Conservation (phyloP, 108 stramenopile species). For the Pseudonitzschia multistriata region DNA sequence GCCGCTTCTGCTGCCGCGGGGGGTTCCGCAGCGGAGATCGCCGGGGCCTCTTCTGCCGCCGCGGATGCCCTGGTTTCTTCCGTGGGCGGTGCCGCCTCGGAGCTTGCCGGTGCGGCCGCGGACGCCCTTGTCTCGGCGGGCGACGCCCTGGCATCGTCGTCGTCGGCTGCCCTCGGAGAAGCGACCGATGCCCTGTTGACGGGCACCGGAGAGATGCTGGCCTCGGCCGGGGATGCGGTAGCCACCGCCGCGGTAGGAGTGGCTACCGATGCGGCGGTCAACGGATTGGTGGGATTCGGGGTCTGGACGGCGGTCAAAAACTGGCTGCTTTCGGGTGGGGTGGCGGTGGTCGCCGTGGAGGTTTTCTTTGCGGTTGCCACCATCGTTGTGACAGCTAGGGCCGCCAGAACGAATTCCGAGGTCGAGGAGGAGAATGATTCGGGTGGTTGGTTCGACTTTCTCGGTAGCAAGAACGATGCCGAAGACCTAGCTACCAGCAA, state of each 20-base stretch:
- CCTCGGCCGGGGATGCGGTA: slow-evolving; percentile 16
- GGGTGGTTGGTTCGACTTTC: too few relatives aligned
- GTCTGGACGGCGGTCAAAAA: slow-evolving; percentile 2
- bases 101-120: not conserved
- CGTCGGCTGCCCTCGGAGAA: not conserved
- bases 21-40: not conserved
- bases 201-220: slow-evolving; percentile 8
- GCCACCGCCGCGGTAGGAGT: slow-evolving; percentile 2
- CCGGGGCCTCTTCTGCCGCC: not conserved
- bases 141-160: not conserved
- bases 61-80: not conserved
- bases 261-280: slow-evolving; percentile 2
- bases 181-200: not conserved
- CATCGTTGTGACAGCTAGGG: not conserved
- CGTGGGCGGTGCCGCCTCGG: not conserved
- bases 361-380: slow-evolving; percentile 7
- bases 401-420: not conserved
- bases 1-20: too few relatives aligned
- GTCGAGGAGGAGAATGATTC: not conserved
- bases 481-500: too few relatives aligned
- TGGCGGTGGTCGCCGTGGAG: not conserved
- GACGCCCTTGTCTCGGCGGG: not conserved
- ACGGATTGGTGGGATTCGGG: slow-evolving; percentile 1
- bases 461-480: too few relatives aligned
- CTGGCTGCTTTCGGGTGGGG: slow-evolving; percentile 13